A percentile compares a stretch with the other conserved stretches of the same genome.
Conservation (phyloP, 2,329 filamentous ascomycete species). For the Trichophyton mentagrophytes region DNA sequence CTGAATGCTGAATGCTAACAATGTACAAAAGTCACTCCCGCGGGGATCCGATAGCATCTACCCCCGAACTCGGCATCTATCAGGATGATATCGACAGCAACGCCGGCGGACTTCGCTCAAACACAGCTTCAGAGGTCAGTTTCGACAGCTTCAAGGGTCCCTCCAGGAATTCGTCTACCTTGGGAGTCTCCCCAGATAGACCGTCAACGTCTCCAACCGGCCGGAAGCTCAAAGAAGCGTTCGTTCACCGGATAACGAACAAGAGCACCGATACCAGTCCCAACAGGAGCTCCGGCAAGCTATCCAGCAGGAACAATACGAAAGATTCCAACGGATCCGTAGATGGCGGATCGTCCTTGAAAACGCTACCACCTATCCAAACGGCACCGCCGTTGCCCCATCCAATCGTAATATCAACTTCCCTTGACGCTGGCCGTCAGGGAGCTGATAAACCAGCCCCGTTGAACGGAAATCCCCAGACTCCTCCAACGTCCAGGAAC, state of each 20-base stretch:
- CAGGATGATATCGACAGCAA: neutral
- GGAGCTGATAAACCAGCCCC: neutral
- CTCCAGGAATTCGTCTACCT: neutral
- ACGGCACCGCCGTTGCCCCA: constrained; percentile 23
- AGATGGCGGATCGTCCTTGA: constrained; percentile 23
- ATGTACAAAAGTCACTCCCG: neutral
- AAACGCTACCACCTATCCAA: constrained; percentile 20
- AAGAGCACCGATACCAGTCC: constrained; percentile 40
- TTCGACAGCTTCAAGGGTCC: neutral
- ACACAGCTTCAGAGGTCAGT: neutral
- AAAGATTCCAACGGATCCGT: constrained; percentile 28
- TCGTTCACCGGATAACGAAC: constrained; percentile 41
- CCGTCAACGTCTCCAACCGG: constrained; percentile 45
- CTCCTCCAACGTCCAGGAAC: constrained; percentile 21
- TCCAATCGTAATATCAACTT: constrained; percentile 9
- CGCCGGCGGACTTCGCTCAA: neutral
- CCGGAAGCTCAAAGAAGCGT: constrained; percentile 59
- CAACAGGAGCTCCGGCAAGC: constrained; percentile 33
- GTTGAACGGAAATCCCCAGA: constrained; percentile 16
- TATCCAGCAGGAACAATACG: constrained; percentile 30
- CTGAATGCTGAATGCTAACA: neutral
- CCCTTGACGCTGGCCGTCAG: constrained; percentile 8
- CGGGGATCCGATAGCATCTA: neutral
- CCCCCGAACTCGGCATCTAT: neutral
- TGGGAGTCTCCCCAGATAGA: neutral